A percentile compares a stretch with the other conserved stretches of the same genome.
Conservation (phyloP, 2,329 filamentous ascomycete genomes). For the Apiospora malaysiana region DNA sequence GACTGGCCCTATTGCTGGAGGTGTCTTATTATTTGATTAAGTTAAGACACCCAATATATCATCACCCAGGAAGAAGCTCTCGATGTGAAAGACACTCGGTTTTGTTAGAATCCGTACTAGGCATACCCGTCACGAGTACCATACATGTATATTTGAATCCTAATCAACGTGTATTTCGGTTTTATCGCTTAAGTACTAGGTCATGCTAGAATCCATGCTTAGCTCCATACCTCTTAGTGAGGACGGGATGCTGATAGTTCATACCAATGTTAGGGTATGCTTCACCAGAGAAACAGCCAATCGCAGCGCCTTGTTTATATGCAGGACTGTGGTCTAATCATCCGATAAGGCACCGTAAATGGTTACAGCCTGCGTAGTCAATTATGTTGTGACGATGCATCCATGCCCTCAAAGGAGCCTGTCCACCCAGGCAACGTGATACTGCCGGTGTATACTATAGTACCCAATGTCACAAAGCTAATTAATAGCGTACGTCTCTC, state of each 20-base stretch:
- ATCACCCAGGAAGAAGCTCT: background rate
- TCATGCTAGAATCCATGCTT: background rate
- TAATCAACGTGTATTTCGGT: background rate
- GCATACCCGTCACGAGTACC: background rate
- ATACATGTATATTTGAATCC: background rate
- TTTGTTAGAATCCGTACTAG: background rate
- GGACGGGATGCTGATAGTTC: background rate
- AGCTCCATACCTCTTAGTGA: background rate
- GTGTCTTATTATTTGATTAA: constrained; percentile 30
- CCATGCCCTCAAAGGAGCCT: background rate
- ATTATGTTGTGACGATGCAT: background rate
- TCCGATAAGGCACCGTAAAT: background rate
- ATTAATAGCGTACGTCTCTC: background rate
- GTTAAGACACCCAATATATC: background rate
- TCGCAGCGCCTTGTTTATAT: background rate
- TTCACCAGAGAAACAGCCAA: background rate
- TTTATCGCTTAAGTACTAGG: background rate
- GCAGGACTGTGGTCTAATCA: background rate
- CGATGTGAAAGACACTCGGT: too few relatives aligned
- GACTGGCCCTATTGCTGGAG: constrained; percentile 26
- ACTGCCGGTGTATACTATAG: constrained; percentile 1
- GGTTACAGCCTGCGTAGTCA: background rate
- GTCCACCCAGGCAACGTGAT: background rate
- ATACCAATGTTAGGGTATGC: background rate
- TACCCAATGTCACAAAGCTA: background rate